Percentiles rank a stretch among this genome's conserved stretches.
Conservation (phyloP, 495 filamentous ascomycete genomes). For the Mytilinidion resinicola region DNA sequence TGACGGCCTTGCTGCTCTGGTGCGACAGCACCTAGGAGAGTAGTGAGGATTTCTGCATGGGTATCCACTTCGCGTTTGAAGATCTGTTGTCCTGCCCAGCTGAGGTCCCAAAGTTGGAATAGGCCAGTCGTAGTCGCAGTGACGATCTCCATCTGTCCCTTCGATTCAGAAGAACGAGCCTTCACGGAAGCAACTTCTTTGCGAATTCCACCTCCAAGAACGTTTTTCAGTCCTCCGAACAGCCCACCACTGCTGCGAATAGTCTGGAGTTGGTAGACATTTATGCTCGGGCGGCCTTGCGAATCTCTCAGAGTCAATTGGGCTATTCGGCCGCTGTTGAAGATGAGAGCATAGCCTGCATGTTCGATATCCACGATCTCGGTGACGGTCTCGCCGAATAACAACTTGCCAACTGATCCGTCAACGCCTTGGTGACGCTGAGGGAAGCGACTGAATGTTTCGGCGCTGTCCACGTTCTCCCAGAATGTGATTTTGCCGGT, state of each 20-base stretch:
- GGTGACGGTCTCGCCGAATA: constrained; percentile 68
- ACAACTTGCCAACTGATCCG: constrained; percentile 61
- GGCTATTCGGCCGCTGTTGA: constrained; percentile 77
- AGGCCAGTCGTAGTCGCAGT: constrained; percentile 66
- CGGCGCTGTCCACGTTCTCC: constrained; percentile 84
- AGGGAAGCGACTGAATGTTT: constrained; percentile 65
- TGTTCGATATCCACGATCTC: constrained; percentile 76
- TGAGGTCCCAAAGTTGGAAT: constrained; percentile 79
- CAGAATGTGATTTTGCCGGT: constrained; percentile 86
- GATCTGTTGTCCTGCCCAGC: constrained; percentile 65
- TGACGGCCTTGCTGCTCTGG: constrained; percentile 18
- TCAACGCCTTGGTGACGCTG: constrained; percentile 74
- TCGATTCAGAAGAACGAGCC: constrained; percentile 57
- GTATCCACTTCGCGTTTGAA: constrained; percentile 49
- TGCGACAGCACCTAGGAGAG: constrained; percentile 10
- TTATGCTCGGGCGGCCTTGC: constrained; percentile 76
- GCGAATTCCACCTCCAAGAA: constrained; percentile 50
- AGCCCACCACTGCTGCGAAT: constrained; percentile 54
- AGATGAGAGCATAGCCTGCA: constrained; percentile 74
- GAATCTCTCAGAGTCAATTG: constrained; percentile 77
- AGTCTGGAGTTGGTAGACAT: constrained; percentile 64
- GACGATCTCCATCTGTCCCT: constrained; percentile 79
- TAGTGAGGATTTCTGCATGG: constrained; percentile 37
- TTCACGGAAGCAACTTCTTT: constrained; percentile 73
- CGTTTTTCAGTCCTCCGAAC: constrained; percentile 54